Evolutionary conservation across 2,329 filamentous ascomycete genomes (phyloP), one percentile per base, ranked within the genome.

Genomic region (Teratosphaeria viscida): DNA sequence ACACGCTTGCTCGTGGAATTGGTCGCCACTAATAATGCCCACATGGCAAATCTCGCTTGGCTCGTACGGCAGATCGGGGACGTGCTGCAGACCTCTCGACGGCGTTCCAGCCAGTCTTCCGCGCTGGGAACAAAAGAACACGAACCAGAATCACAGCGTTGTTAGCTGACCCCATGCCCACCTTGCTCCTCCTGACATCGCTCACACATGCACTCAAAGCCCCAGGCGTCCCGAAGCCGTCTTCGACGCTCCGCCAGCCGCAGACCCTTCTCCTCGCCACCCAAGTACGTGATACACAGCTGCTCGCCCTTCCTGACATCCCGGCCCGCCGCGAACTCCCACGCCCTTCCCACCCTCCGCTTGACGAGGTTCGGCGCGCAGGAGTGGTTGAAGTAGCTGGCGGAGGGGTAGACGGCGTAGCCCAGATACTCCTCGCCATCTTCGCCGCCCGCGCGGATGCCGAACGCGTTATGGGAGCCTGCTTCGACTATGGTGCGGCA

Each of bases 341-440:
- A 80, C 27, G 55, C 61, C 43, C 74, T 64, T 0, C 77, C 77
- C 1, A 67, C 66, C 10, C 77, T 67, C 49, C 62, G 66, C 71
- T 79, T 79, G 53, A 65, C 66, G 1, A 80, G 62, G 52, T 76
- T 79, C 27, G 77, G 76, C 16, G 57, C 66, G 64, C 78, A 80
- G 5, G 72, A 75, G 62, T 80, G 78, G 57, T 80, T 80, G 70
- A 78, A 80, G 66, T 78, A 79, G 61, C 73, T 76, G 0, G 78
- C 77, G 5, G 67, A 66, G 0, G 77, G 75, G 72, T 77, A 80
- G 37, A 78, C 72, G 0, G 74, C 77, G 55, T 76, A 80, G 16
- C 77, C 78, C 61, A 79, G 75, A 65, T 78, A 79, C 64, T 79
- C 78, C 8, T 74, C 72, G 8, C 75, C 75, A 39, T 76, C 76